Evolutionary conservation across 768 basidiomycete genomes (phyloP).

Genomic region (Mrakia hoshinonis): DNA sequence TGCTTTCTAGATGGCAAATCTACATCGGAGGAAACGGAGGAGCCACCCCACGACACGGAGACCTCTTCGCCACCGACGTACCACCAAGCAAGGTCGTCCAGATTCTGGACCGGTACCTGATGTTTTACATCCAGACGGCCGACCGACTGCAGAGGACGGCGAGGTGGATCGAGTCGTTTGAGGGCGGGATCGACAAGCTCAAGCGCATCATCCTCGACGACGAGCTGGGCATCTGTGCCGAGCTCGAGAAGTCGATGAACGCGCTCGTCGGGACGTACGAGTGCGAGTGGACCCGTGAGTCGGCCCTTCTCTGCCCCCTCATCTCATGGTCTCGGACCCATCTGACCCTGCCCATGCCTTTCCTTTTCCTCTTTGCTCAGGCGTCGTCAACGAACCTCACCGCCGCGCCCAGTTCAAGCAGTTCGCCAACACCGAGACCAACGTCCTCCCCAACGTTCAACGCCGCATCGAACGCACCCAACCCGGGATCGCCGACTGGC

Average conservation of each 20-base stretch:
- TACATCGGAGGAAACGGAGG: conserved; percentile 68
- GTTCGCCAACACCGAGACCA: conserved; percentile 55
- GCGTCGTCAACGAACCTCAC: conserved; percentile 51
- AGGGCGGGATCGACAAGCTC: conserved; percentile 61
- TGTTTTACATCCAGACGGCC: conserved; percentile 63
- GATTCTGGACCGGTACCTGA: conserved; percentile 55
- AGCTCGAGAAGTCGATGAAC: conserved; percentile 60
- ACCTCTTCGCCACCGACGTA: conserved; percentile 59
- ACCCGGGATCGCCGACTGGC: conserved; percentile 59
- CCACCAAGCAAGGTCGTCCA: conserved; percentile 55
- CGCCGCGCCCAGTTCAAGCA: conserved; percentile 52
- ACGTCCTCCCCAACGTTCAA: conserved; percentile 42
- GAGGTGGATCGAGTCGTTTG: conserved; percentile 62
- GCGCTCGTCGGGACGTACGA: conserved; percentile 57
- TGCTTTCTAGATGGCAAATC: too few species aligned
- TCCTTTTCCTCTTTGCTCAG: conserved; percentile 24
- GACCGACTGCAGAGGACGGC: conserved; percentile 65
- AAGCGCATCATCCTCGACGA: conserved; percentile 59
- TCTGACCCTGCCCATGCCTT: background rate
- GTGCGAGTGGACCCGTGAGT: conserved; percentile 54
- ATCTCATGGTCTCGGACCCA: too few species aligned
- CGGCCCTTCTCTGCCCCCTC: background rate
- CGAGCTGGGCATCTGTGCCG: conserved; percentile 60
- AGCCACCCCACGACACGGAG: conserved; percentile 50
- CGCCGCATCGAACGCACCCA: conserved; percentile 56